A percentile compares a stretch with the other conserved stretches of the same genome.
phyloP scores from a whole-genome alignment of 371 early-diverging fungal genomes.

The Mucor circinelloides region DNA sequence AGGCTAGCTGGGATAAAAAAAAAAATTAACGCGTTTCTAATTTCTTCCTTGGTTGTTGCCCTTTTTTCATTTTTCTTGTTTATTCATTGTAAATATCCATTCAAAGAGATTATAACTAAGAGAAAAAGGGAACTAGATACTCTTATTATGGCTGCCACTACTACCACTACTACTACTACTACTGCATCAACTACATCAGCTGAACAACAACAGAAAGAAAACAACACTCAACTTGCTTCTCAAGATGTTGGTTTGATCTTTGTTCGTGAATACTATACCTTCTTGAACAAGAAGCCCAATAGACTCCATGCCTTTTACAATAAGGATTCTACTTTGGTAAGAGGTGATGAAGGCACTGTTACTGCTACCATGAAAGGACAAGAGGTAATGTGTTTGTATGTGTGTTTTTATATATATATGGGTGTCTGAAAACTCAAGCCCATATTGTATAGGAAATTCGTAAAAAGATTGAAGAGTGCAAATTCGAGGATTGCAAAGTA shows the following conservation, averaged over 20 bases:
- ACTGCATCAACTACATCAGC: not conserved
- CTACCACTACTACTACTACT: not conserved
- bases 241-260: constrained; percentile 92
- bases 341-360: constrained; percentile 29
- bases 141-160: not conserved
- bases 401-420: not conserved
- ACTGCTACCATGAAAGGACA: constrained; percentile 34
- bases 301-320: constrained; percentile 89
- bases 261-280: constrained; percentile 95
- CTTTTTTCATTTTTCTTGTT: not conserved
- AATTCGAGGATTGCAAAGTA: constrained; percentile 78
- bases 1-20: not conserved
- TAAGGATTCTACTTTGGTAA: not conserved
- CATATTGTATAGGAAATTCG: constrained; percentile 70
- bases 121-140: not conserved
- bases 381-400: constrained; percentile 42
- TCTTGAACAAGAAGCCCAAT: constrained; percentile 84
- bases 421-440: not conserved
- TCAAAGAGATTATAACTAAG: not conserved
- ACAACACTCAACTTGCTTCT: constrained; percentile 22
- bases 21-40: not conserved
- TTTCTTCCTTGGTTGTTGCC: not conserved
- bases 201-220: constrained; percentile 1
- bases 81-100: not conserved
- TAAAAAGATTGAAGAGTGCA: constrained; percentile 70